These are phyloP conservation scores for Erodium texanum DNA, from an alignment of 441 rosid genomes.

Conservation along the genomic window DNA sequence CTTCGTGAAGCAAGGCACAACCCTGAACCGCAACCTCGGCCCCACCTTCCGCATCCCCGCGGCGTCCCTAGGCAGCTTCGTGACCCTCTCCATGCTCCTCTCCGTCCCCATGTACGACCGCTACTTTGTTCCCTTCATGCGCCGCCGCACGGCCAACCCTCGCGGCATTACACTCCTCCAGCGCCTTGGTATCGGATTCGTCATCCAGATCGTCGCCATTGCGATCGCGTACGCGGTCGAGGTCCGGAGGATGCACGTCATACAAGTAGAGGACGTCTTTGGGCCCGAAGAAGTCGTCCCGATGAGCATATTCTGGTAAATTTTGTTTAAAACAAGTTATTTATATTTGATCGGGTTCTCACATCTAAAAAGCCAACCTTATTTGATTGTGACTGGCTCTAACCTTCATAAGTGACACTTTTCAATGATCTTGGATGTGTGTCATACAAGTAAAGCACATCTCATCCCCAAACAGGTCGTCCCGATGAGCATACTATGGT, in stretches of 20 bases:
- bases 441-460: too few species aligned
- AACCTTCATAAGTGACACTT: too few species aligned
- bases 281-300: constrained; percentile 28
- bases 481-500: too few species aligned
- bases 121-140: constrained; percentile 17
- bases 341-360: too few species aligned
- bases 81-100: constrained; percentile 59
- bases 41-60: constrained; percentile 53
- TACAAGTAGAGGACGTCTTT: constrained; percentile 38
- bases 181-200: constrained; percentile 65
- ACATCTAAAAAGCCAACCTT: too few species aligned
- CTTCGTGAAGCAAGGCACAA: constrained; percentile 75
- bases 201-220: constrained; percentile 57
- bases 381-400: too few species aligned
- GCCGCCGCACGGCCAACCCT: constrained; percentile 46
- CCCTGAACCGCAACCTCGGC: constrained; percentile 50
- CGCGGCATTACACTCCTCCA: constrained; percentile 77
- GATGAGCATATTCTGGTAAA: too few species aligned
- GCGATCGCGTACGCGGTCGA: constrained; percentile 40
- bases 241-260: constrained; percentile 45
- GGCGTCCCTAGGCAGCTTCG: constrained; percentile 56
- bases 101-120: constrained; percentile 61
- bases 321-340: too few species aligned
- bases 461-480: too few species aligned
- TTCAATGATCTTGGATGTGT: too few species aligned